Base-by-base conservation (phyloP, 192 early-diverging fungal genomes). In the Coemansia sp. region DNA sequence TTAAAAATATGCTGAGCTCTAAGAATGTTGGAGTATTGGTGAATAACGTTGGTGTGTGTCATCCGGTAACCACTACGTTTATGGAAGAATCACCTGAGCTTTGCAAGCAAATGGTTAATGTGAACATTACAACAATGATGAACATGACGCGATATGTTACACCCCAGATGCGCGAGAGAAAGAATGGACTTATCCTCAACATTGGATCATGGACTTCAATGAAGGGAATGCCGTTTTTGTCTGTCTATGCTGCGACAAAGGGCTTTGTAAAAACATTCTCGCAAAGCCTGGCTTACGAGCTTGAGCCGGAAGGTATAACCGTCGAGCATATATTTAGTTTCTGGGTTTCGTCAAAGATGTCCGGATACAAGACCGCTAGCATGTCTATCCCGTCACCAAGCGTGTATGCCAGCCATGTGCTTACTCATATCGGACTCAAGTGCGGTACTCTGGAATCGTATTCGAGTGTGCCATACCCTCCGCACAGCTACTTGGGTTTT, bases 341-440 rank as follows among this genome's bases (percentile, higher is more conserved):
- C 74, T 99, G 95, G 89, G 94, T 96, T 54, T 84, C 88, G n/a
- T 92, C 94, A 3, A 88, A 89, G 45, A 96, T 99, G 95, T 90
- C 87, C 54, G 97, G 96, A 69, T 94, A 96, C 70, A 85, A 94
- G 66, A 87, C 84, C 32, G 73, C 93, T n/a, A 84, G 85, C 42
- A 80, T 87, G 31, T 63, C 89, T 18, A 91, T 93, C 36, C 96
- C 96, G 8, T 84, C 88, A 28, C 85, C 95, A 36, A 86, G 86
- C 40, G 72, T 83, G 28, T 98, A 91, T 78, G 96, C 94, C 7
- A 73, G 77, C 17, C 72, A 85, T 32, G 92, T 91, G 28, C 81
- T 98, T 50, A 70, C 74, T 4, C 87, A 88, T 59, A 84, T 93
- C 50, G 91, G 91, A 17, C 68, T 90, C 20, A 70, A 80, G 49